Evolutionary conservation across 805 yeast species (phyloP).

Genomic region (Ogataea paraovalis): DNA sequence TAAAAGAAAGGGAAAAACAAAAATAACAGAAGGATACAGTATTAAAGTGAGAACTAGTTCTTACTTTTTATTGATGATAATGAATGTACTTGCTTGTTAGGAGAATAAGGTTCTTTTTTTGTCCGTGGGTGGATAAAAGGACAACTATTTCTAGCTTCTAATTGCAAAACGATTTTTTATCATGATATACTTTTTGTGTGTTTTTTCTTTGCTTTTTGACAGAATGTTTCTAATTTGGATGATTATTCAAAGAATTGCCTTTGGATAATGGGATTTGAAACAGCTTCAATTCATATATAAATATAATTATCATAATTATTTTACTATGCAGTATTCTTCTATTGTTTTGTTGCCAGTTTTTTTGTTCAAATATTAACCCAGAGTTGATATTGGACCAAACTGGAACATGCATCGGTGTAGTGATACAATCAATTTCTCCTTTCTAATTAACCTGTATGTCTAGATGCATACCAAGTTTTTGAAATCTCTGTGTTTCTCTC

Average conservation of each 20-base stretch:
- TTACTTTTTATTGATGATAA: background rate
- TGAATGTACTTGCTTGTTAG: background rate
- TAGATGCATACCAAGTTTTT: too few relatives aligned
- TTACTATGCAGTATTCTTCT: background rate
- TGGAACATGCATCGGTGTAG: constrained; percentile 2
- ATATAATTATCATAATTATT: background rate
- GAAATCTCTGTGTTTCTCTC: too few relatives aligned
- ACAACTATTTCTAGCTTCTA: background rate
- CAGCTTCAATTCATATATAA: background rate
- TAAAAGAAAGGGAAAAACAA: background rate
- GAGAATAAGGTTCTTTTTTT: background rate
- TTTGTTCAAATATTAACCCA: background rate
- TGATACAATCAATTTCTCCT: background rate
- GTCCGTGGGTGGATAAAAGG: too few relatives aligned
- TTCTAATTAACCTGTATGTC: too few relatives aligned
- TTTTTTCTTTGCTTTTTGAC: background rate
- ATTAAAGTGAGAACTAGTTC: background rate
- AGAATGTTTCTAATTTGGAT: background rate
- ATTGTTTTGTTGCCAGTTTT: background rate
- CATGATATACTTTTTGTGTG: constrained; percentile 1
- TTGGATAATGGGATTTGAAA: background rate
- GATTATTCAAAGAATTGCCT: background rate
- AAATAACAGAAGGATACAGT: background rate
- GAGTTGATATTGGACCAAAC: too few relatives aligned
- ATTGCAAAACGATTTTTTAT: background rate